Evolutionary conservation across 345 rosid species (phyloP), one percentile per base, ranked within the genome.

Genomic region (Melaleuca alternifolia): DNA sequence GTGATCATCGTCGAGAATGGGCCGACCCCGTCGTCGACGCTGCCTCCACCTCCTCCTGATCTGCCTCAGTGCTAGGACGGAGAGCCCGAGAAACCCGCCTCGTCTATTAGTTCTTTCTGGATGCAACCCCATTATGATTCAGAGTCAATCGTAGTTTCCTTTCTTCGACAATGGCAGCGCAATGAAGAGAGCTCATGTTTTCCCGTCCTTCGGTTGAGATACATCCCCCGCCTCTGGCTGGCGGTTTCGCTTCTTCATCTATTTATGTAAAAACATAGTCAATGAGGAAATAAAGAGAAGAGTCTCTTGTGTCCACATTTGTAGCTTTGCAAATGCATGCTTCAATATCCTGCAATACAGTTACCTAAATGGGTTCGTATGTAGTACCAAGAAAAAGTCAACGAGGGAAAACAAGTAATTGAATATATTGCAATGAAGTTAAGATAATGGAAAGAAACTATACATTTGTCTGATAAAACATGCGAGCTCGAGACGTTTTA

Each of bases 11-110:
- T 86, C 44, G 85, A 83, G 71, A 51, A 86, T 30, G 88, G 88
- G 52, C 85, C 82, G 37, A 86, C 88, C 6, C 59, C 85, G 37
- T 62, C 33, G 21, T 82, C 88, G 13, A 83, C 59, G 41, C n/a
- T 86, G 65, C 88, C 85, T 50, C 88, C 88, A 24, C 88, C 88
- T 50, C 88, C 88, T 56, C 82, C 77, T 11, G 82, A 86, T 84
- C 59, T 86, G 18, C 88, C 88, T 7, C 85, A 57, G 48, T 86
- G 88, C 51, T 86, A 85, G 44, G 57, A 75, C 30, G 30, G 54
- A 48, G 30, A 33, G 57, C 85, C 30, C 48, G 10, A 11, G 44
- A 51, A 23, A 51, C 41, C 2, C 48, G 71, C 71, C 12, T 59
- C n/a, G 37, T 59, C 71, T 59, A n/a, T n/a, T 59, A 12, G 3